Percentiles rank a stretch among this genome's conserved stretches.
Conservation (phyloP, 768 basidiomycete species). For the Leccinellum rugosiceps region DNA sequence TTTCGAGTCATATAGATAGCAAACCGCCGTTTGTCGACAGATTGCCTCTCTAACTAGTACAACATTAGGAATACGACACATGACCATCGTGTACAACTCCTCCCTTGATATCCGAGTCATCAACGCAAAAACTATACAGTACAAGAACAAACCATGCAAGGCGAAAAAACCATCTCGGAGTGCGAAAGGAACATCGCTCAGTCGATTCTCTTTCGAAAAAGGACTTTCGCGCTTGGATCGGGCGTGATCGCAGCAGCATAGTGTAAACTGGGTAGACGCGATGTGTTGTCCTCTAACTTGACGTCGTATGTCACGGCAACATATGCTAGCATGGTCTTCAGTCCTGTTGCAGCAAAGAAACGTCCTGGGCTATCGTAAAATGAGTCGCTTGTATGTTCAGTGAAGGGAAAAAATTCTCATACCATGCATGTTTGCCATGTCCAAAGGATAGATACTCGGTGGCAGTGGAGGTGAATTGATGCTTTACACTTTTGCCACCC, state of each 20-base stretch:
- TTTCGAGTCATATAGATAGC: no score
- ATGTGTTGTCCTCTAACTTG: background rate
- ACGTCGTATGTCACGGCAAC: background rate
- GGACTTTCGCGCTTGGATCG: background rate
- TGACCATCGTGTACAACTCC: no score
- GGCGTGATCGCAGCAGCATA: background rate
- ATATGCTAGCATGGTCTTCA: background rate
- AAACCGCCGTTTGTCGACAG: no score
- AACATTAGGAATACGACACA: no score
- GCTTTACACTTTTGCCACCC: slow-evolving; percentile 30
- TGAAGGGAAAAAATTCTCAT: slow-evolving; percentile 1
- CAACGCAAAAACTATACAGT: no score
- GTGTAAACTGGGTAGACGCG: background rate
- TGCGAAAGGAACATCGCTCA: background rate
- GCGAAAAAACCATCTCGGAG: no score
- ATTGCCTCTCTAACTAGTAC: no score
- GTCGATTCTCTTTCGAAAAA: background rate
- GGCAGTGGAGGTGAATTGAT: slow-evolving; percentile 36
- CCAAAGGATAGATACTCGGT: slow-evolving; percentile 39
- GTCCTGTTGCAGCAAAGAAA: background rate
- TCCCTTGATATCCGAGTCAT: no score
- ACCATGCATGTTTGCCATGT: slow-evolving; percentile 29
- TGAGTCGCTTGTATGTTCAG: background rate
- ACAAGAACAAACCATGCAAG: no score
- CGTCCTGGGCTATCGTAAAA: background rate